Conservation (phyloP, 1,284 basidiomycete genomes). For the Volvariella surrecta region DNA sequence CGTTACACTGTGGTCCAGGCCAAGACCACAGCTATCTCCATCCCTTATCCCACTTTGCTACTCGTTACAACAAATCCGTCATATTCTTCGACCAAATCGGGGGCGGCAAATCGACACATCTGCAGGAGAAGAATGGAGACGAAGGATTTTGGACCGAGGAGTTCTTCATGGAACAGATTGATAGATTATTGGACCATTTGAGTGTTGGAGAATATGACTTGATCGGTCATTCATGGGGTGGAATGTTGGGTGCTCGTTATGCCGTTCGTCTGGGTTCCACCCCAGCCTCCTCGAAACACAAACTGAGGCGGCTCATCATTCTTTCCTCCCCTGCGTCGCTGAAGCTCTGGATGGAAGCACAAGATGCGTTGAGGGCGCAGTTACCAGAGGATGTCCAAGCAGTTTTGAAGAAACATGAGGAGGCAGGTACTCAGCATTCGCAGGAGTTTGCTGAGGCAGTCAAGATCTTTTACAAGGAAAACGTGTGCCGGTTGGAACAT, state of each 20-base stretch:
- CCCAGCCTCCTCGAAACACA: slow-evolving; percentile 21
- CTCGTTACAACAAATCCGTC: slow-evolving; percentile 22
- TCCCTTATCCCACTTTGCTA: background rate
- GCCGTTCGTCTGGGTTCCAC: slow-evolving; percentile 15
- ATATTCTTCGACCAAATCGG: slow-evolving; percentile 44
- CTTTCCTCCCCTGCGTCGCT: slow-evolving; percentile 30
- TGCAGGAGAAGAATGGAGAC: slow-evolving; percentile 25
- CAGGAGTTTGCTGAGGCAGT: slow-evolving; percentile 38
- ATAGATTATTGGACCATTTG: slow-evolving; percentile 31
- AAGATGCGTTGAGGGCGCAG: slow-evolving; percentile 21
- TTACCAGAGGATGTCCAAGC: slow-evolving; percentile 36
- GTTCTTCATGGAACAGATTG: slow-evolving; percentile 38
- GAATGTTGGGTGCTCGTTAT: slow-evolving; percentile 33
- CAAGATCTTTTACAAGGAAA: slow-evolving; percentile 30
- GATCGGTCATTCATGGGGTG: slow-evolving; percentile 44
- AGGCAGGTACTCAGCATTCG: slow-evolving; percentile 32
- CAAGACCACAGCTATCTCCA: slow-evolving; percentile 10
- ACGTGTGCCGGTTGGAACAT: slow-evolving; percentile 38
- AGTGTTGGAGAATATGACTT: slow-evolving; percentile 29
- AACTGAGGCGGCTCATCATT: slow-evolving; percentile 32
- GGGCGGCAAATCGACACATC: slow-evolving; percentile 35
- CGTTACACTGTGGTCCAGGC: slow-evolving; percentile 39
- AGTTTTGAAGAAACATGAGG: slow-evolving; percentile 36
- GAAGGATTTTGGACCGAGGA: slow-evolving; percentile 35
- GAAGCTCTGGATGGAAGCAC: slow-evolving; percentile 26